Conservation (phyloP, 2,329 filamentous ascomycete species). For the Fusarium sp. region DNA sequence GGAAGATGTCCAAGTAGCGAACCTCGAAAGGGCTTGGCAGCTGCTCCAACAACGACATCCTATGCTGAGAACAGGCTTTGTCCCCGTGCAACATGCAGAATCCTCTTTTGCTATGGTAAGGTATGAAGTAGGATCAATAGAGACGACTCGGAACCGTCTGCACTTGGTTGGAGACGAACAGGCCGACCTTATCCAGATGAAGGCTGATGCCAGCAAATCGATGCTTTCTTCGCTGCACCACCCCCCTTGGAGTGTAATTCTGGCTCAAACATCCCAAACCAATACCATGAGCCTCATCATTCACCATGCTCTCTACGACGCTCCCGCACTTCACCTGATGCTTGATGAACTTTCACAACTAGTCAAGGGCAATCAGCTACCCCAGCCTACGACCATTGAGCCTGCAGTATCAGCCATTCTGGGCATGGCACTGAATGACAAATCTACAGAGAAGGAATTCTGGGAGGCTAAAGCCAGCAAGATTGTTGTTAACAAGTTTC, state of each 20-base stretch:
- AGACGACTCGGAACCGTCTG: constrained; percentile 20
- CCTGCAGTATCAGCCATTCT: constrained; percentile 55
- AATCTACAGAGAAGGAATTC: constrained; percentile 59
- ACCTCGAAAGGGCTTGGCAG: constrained; percentile 68
- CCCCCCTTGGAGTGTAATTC: constrained; percentile 71
- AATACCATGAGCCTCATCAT: constrained; percentile 60
- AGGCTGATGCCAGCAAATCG: constrained; percentile 40
- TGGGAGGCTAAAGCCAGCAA: constrained; percentile 69
- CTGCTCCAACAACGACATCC: constrained; percentile 64
- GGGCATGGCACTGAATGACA: constrained; percentile 41
- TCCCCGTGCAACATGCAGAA: constrained; percentile 66
- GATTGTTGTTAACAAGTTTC: constrained; percentile 75
- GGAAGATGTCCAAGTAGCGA: constrained; percentile 47
- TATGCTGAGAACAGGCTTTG: constrained; percentile 82
- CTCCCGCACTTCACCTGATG: constrained; percentile 74
- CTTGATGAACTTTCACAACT: constrained; percentile 64
- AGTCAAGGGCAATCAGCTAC: constrained; percentile 35
- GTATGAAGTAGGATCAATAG: constrained; percentile 49
- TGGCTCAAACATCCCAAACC: constrained; percentile 50
- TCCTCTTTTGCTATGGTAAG: constrained; percentile 80
- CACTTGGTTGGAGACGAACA: background rate
- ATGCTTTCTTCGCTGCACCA: constrained; percentile 58
- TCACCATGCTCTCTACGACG: constrained; percentile 90
- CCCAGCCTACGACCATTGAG: constrained; percentile 42
- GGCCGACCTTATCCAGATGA: constrained; percentile 53